A percentile compares a stretch with the other conserved stretches of the same genome.
These are phyloP conservation scores for Solanum arcanum DNA, from an alignment of 257 asterid genomes.

Conservation along the genomic window DNA sequence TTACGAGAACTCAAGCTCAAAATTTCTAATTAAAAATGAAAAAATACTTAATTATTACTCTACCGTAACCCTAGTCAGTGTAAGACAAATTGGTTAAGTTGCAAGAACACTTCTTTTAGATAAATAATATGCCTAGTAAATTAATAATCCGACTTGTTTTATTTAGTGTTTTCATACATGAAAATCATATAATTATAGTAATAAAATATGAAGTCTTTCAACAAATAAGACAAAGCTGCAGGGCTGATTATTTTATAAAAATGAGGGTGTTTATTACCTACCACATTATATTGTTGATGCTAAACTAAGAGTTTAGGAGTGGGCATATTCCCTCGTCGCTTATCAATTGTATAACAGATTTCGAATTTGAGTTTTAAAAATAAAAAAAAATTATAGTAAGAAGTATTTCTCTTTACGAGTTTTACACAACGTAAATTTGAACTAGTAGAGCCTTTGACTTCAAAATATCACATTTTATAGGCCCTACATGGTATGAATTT, in stretches of 20 bases:
- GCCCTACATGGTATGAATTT: not conserved
- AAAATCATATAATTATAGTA: not conserved
- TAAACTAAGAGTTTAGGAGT: not conserved
- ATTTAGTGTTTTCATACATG: not conserved
- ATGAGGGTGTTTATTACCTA: not conserved
- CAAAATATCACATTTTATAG: not conserved
- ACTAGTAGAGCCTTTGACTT: not conserved
- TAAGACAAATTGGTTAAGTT: not conserved
- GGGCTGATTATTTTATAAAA: not conserved
- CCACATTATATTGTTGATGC: not conserved
- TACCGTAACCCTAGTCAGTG: rapidly evolving
- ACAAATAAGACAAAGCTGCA: not conserved
- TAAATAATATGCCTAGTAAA: not conserved
- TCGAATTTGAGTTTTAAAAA: not conserved
- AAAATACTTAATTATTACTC: too few relatives aligned
- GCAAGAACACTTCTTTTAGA: not conserved
- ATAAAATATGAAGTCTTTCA: not conserved
- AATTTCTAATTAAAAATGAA: too few relatives aligned
- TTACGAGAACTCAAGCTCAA: rapidly evolving
- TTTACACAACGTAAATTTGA: rapidly evolving
- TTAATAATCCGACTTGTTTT: not conserved
- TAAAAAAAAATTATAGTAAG: not conserved
- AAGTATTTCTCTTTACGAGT: rapidly evolving
- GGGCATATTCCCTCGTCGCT: not conserved
- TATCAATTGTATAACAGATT: not conserved